Percentiles rank a stretch among this genome's conserved stretches.
phyloP scores from a whole-genome alignment of 2,329 filamentous ascomycete genomes.

The Fusarium sp. region DNA sequence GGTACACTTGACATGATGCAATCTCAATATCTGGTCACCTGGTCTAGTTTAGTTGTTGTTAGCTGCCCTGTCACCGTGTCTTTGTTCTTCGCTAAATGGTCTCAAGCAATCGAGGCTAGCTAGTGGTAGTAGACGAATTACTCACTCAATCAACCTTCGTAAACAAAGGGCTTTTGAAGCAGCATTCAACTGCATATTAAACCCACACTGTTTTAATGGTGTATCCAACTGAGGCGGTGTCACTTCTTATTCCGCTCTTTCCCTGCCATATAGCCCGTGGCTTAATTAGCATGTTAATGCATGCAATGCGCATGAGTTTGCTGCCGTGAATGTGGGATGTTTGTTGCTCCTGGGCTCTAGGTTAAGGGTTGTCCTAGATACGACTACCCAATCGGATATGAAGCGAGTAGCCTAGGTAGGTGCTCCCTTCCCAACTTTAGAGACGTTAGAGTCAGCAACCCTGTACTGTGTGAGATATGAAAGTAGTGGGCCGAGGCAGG shows the following conservation, averaged over 20 bases:
- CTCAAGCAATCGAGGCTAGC: constrained; percentile 14
- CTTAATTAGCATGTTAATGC: constrained; percentile 37
- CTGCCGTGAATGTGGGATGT: constrained; percentile 41
- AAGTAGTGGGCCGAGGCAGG: constrained; percentile 28
- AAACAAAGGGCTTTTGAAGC: constrained; percentile 25
- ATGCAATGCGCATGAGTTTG: constrained; percentile 43
- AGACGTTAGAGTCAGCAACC: constrained; percentile 20
- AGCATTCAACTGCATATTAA: background rate
- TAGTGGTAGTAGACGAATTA: constrained; percentile 5
- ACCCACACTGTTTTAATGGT: background rate
- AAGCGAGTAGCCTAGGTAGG: constrained; percentile 22
- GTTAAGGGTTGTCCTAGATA: constrained; percentile 36
- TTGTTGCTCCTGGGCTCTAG: constrained; percentile 41
- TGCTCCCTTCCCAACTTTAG: constrained; percentile 25
- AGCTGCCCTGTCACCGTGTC: background rate
- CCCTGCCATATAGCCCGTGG: constrained; percentile 32
- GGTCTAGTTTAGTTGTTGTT: constrained; percentile 8
- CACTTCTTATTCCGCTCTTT: constrained; percentile 19
- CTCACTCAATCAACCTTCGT: constrained; percentile 16
- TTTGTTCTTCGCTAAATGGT: constrained; percentile 22
- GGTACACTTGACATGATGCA: constrained; percentile 20
- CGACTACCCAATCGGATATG: constrained; percentile 40
- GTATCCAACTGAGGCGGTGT: constrained; percentile 12
- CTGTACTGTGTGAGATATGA: constrained; percentile 38
- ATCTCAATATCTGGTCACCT: constrained; percentile 35